These are phyloP conservation scores for Vinca minor DNA, from an alignment of 257 asterid species.

Conservation along the genomic window DNA sequence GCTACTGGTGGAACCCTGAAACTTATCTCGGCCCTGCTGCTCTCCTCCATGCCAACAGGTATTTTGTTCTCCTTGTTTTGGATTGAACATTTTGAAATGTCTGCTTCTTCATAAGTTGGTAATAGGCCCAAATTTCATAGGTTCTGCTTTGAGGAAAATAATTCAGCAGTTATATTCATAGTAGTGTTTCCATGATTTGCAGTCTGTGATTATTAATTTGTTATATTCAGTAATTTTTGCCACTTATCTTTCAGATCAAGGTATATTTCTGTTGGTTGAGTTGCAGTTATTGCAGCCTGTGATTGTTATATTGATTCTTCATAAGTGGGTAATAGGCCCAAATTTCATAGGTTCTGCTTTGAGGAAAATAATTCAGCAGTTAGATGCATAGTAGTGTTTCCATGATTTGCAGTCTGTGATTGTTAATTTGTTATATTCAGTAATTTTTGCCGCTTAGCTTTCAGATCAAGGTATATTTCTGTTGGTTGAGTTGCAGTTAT, in stretches of 20 bases:
- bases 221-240: background rate
- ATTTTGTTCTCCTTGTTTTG: background rate
- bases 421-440: no score
- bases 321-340: background rate
- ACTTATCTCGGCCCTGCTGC: slow-evolving; percentile 94
- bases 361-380: background rate
- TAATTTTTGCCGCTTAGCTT: no score
- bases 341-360: background rate
- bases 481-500: no score
- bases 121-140: no score
- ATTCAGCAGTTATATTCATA: no score
- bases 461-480: no score
- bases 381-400: background rate
- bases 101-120: no score
- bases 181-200: no score
- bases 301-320: no score
- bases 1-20: slow-evolving; percentile 99
- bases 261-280: background rate
- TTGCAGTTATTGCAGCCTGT: background rate
- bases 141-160: no score
- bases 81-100: background rate
- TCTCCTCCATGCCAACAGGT: slow-evolving; percentile 91
- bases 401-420: background rate
- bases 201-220: no score
- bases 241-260: background rate